Evolutionary conservation across 169 alveolate genomes (phyloP).

Genomic region (Plasmodium blacklocki): DNA sequence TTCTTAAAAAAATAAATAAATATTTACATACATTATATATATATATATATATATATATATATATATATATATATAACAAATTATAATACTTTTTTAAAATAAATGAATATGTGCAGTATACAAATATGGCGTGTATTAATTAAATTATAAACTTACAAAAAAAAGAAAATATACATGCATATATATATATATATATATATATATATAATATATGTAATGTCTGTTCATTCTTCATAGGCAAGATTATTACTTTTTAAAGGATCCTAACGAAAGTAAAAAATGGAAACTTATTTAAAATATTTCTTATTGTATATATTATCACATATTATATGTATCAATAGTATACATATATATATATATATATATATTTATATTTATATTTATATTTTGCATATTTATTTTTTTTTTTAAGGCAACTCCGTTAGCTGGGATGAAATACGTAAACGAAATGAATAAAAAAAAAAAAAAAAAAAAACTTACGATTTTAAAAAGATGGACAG

Average conservation of each 20-base stretch:
- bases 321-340: neutral
- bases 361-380: no score
- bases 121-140: no score
- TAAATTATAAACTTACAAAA: no score
- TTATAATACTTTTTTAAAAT: neutral
- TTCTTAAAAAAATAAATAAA: constrained; percentile 19
- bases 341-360: neutral
- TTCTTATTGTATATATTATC: neutral
- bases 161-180: no score
- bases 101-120: no score
- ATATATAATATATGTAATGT: constrained; percentile 3
- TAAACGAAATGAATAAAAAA: constrained; percentile 29
- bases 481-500: neutral
- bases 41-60: neutral
- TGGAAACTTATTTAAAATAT: constrained; percentile 2
- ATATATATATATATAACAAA: neutral
- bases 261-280: constrained; percentile 30
- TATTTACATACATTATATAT: no score
- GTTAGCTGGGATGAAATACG: constrained; percentile 74
- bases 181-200: constrained; percentile 24
- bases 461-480: neutral
- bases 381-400: no score
- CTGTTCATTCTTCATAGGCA: constrained; percentile 47
- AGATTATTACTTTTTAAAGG: constrained; percentile 52
- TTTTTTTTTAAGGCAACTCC: constrained; percentile 23